Base-by-base conservation (phyloP, 2,329 filamentous ascomycete genomes). In the Sordariomycetes sp. region DNA sequence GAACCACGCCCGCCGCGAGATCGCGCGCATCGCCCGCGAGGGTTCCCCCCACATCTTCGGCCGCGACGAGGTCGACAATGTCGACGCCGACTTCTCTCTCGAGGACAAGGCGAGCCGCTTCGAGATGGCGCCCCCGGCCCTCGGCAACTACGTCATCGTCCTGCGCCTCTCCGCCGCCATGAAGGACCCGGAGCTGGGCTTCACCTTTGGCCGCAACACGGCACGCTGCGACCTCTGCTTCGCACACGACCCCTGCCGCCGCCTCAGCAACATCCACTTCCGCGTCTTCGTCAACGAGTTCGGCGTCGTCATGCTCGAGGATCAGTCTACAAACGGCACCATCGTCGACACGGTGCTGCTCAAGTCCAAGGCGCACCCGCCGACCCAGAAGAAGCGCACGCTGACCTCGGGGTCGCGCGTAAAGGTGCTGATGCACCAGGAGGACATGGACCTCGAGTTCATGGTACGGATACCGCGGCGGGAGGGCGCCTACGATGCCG, bases 271-370 rank as follows among this genome's bases (percentile, higher is more conserved):
- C 67, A 79, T 87, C n/a, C 94, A 99, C 68, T 99, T 97, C 68
- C 86, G 90, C 56, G 95, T 99, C 60, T 96, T 87, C 66, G 78
- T 96, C 64, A 99, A 95, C 64, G 76, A 84, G n/a, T 82, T 89
- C 61, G 89, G 87, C 32, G 85, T 88, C 58, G 78, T 96, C 62
- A 96, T 99, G 90, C 75, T 97, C 13, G 86, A 96, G 68, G 94
- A 99, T 66, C 81, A 85, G 67, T 97, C 94, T 0, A 96, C 90
- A n/a, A 99, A 97, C 65, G 94, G 94, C 32, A 97, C 94, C 3
- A 76, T 89, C 59, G 89, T 97, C 58, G 91, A 97, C 69, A 78
- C 81, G 25, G 74, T 76, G 20, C 74, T 89, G 39, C 76, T 99
- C 63, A 74, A 71, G 54, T 64, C 66, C 24, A 72, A 72, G 60